Evolutionary conservation across 257 asterid genomes (phyloP).

Genomic region (Voacanga thouarsii): DNA sequence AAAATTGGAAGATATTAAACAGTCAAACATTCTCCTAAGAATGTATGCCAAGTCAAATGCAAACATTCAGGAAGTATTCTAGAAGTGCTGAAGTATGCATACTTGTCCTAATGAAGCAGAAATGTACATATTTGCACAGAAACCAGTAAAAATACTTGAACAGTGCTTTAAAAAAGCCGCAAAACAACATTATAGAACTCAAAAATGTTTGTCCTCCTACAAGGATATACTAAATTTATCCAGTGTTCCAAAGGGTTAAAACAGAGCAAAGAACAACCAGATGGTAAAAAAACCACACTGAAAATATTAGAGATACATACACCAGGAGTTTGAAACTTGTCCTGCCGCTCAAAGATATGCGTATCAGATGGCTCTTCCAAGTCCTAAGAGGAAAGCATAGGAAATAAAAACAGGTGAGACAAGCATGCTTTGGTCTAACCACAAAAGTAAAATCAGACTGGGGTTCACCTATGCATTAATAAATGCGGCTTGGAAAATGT

Average conservation of each 20-base stretch:
- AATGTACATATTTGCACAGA: background rate
- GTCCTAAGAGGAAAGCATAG: conserved; percentile 32
- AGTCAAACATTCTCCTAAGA: background rate
- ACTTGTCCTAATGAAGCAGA: background rate
- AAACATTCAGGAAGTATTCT: background rate
- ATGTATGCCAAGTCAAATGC: background rate
- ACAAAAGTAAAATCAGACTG: background rate
- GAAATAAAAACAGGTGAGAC: conserved; percentile 3
- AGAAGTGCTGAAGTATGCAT: background rate
- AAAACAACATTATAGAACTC: background rate
- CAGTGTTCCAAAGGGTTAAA: too few relatives aligned
- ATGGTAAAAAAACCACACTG: background rate
- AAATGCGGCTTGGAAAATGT: background rate
- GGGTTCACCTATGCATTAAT: background rate
- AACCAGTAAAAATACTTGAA: too few relatives aligned
- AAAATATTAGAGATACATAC: conserved; percentile 40
- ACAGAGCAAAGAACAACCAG: background rate
- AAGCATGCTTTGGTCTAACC: conserved; percentile 6
- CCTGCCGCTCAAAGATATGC: conserved; percentile 47
- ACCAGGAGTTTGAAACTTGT: conserved; percentile 70
- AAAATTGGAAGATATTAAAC: background rate
- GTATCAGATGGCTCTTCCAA: conserved; percentile 63
- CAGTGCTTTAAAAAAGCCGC: background rate
- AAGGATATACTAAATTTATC: too few relatives aligned
- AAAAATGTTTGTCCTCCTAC: background rate